Base-by-base conservation (phyloP, 768 basidiomycete species). In the Kwoniella dendrophila region DNA sequence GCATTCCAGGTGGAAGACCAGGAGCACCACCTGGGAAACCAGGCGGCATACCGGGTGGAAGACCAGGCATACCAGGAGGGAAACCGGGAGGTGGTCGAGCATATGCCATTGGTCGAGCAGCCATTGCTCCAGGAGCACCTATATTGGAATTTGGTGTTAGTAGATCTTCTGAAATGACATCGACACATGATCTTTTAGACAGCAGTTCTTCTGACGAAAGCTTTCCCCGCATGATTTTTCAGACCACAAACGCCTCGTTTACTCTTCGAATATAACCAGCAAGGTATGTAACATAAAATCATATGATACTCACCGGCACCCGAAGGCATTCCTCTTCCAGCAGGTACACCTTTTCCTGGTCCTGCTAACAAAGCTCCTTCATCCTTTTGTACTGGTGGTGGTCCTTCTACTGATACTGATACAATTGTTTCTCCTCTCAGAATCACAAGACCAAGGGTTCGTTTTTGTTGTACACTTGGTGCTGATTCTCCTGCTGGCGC, bases 391-490 rank as follows among this genome's bases (percentile, higher is more conserved):
- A 89, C 85, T 10, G 95, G 93, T 33, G 95, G 95, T 3, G 94
- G 94, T 11, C 94, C 95, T 80, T 96, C 95, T 18, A 98, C 93
- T 58, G 86, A 88, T 70, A 98, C 83, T 73, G 90, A 93, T 73
- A 99, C 95, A 40, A 98, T 91, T 0, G 92, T 90, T 81, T 98
- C 96, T 63, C 96, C 96, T 62, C 96, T 86, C 73, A 98, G 81
- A 75, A 99, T 97, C 59, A 98, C 93, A 30, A 99, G 84, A n/a
- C 96, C 96, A 22, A 99, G 85, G 0, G 91, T 86, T 59, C 96
- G 87, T 81, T 98, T 99, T 84, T 96, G 88, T 82, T 98, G 94
- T 80, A 95, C 92, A 54, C 78, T 77, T 3, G 78, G 78, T 3
- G 73, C 72, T 22, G 84, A 77, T 88, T 90, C 69, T 50, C 67